phyloP scores from a whole-genome alignment of 2,329 filamentous ascomycete genomes.

The Lecanicillium sp. region DNA sequence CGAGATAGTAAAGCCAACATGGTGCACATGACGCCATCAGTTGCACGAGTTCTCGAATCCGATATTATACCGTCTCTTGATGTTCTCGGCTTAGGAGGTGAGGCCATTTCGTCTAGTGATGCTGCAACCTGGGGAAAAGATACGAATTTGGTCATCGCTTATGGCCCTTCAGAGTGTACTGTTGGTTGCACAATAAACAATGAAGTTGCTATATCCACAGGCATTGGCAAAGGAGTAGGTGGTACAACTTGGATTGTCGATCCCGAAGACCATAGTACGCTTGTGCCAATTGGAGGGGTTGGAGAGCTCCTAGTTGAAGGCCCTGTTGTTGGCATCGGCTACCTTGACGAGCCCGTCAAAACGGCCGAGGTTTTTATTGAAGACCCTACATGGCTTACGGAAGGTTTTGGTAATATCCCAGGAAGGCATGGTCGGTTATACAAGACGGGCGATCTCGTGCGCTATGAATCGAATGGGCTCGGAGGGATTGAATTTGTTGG shows the following conservation, averaged over 20 bases:
- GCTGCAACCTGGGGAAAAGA: constrained; percentile 37
- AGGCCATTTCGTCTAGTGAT: constrained; percentile 43
- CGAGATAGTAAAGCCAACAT: constrained; percentile 36
- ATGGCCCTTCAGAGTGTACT: constrained; percentile 46
- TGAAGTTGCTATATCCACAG: constrained; percentile 29
- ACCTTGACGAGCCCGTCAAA: constrained; percentile 49
- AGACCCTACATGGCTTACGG: constrained; percentile 42
- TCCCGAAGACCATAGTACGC: constrained; percentile 34
- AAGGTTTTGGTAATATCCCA: constrained; percentile 23
- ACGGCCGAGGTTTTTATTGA: constrained; percentile 50
- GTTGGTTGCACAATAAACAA: constrained; percentile 42
- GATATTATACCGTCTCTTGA: constrained; percentile 37
- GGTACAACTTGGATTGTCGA: constrained; percentile 44
- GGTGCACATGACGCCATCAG: constrained; percentile 42
- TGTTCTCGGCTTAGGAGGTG: constrained; percentile 40
- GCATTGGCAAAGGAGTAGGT: constrained; percentile 39
- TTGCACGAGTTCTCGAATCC: constrained; percentile 36
- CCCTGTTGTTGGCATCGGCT: constrained; percentile 54
- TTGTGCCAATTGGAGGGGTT: constrained; percentile 38
- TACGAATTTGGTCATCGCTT: constrained; percentile 41
- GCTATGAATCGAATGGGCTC: constrained; percentile 43
- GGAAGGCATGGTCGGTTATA: constrained; percentile 41
- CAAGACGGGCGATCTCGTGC: constrained; percentile 52
- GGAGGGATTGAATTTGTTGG: constrained; percentile 50
- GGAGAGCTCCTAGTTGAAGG: constrained; percentile 49